Evolutionary conservation across 371 early-diverging fungal genomes (phyloP).

Genomic region (Entomophthora muscae): DNA sequence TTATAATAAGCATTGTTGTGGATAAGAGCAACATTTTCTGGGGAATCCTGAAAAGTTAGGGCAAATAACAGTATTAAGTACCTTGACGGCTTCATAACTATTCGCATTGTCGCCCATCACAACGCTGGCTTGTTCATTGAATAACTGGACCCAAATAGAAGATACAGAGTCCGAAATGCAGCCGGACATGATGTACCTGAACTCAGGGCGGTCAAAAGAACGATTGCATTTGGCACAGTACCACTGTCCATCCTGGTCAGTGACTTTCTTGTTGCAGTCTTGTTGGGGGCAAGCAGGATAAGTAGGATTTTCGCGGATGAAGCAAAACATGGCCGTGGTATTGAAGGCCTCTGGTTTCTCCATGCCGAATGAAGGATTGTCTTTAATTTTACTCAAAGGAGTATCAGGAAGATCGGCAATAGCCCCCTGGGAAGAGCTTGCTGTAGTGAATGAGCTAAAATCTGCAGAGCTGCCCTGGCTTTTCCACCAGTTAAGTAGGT

Average conservation of each 20-base stretch:
- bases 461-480: constrained; percentile 12
- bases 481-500: constrained; percentile 78
- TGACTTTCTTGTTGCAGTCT: constrained; percentile 80
- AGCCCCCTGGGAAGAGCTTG: constrained; percentile 14
- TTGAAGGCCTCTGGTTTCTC: constrained; percentile 54
- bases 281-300: constrained; percentile 79
- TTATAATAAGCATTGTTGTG: background rate
- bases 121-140: constrained; percentile 42
- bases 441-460: constrained; percentile 18
- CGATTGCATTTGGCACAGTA: constrained; percentile 85
- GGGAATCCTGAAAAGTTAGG: background rate
- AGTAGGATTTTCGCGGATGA: constrained; percentile 35
- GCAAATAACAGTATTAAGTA: background rate
- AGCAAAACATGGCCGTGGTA: constrained; percentile 39
- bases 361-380: constrained; percentile 34
- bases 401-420: constrained; percentile 8
- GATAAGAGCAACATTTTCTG: background rate
- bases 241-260: constrained; percentile 46
- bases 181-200: constrained; percentile 61
- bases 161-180: constrained; percentile 64
- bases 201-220: constrained; percentile 38
- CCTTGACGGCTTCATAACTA: background rate
- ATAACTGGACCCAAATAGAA: constrained; percentile 61
- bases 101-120: background rate
- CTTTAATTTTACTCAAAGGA: constrained; percentile 2